Conservation (phyloP, 2,329 filamentous ascomycete genomes). For the Nannizziopsis barbatae region DNA sequence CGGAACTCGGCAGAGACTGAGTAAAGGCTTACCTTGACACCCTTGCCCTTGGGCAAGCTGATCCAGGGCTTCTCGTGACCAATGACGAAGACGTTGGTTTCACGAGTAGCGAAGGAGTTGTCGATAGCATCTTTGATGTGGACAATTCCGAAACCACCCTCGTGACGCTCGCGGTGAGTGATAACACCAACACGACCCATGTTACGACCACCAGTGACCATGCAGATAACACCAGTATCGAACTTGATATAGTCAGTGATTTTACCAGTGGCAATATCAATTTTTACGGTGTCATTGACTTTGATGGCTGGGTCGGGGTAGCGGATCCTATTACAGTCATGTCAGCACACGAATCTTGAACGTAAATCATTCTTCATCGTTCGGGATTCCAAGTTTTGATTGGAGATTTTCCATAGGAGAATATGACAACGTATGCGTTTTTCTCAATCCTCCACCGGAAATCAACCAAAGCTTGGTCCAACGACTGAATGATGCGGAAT, state of each 20-base stretch:
- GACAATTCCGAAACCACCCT: slow-evolving; percentile 99
- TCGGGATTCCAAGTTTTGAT: neutral
- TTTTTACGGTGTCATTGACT: slow-evolving; percentile 99
- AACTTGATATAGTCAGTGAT: slow-evolving; percentile 97
- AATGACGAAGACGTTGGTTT: slow-evolving; percentile 99
- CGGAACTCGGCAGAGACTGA: neutral
- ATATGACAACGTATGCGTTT: slow-evolving; percentile 13
- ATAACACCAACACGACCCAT: slow-evolving; percentile 99
- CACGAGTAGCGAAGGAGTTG: slow-evolving; percentile 98
- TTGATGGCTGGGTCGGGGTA: slow-evolving; percentile 98
- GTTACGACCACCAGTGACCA: slow-evolving; percentile 99
- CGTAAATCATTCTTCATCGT: slow-evolving; percentile 7
- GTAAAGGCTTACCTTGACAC: slow-evolving; percentile 62
- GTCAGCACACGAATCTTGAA: slow-evolving; percentile 27
- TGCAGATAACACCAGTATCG: slow-evolving; percentile 94
- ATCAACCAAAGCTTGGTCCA: slow-evolving; percentile 96
- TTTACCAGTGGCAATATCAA: slow-evolving; percentile 93
- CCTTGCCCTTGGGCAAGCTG: slow-evolving; percentile 99
- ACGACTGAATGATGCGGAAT: slow-evolving; percentile 98
- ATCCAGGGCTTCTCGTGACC: slow-evolving; percentile 98
- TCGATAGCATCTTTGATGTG: slow-evolving; percentile 99
- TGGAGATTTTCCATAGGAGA: slow-evolving; percentile 21
- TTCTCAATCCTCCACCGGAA: slow-evolving; percentile 17
- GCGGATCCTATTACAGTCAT: slow-evolving; percentile 61
- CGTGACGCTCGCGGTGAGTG: slow-evolving; percentile 99